Evolutionary conservation across 2,329 filamentous ascomycete genomes (phyloP), one percentile per base, ranked within the genome.

Genomic region (Gaeumannomyces sp.): DNA sequence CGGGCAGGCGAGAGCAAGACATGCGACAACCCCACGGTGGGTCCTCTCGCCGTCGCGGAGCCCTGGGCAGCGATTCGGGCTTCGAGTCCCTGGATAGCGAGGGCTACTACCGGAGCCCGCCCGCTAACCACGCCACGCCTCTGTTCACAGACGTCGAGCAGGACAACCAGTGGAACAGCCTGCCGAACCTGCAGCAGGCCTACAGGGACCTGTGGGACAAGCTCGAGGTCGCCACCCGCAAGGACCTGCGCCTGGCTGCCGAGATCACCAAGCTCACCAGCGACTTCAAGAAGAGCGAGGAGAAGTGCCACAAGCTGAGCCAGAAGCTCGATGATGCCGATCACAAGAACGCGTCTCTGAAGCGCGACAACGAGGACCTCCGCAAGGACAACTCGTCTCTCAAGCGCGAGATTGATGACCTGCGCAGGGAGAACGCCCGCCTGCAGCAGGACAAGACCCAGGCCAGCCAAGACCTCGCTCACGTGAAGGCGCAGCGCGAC

Each of bases 161-260:
- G n/a, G n/a, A 38, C 28, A 33, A 16, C 38, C 59, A 61, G 19
- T 61, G 33, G 25, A 25, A 61, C 59, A 38, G 27, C 33, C 59
- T 61, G 59, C n/a, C 25, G 22, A 38, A 28, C 19, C 59, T 61
- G 14, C 59, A 38, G 59, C n/a, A 25, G 25, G 59, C 59, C 31
- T 61, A 61, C 33, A 35, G 59, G 19, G 33, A 61, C 19, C 59
- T 61, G 13, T 61, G 59, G 59, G 59, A 61, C n/a, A 38, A 45
- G 59, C 31, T 38, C 8, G 22, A 61, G 33, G 27, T 38, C 7
- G 33, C 38, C 31, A 61, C 31, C 5, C 28, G 13, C 59, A 38
- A 38, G 5, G 25, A 38, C 11, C 1, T 6, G n/a, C 33, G 59
- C 25, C 13, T 27, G 33, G 11, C 25, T 14, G n/a, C 3, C n/a